Percentiles rank a stretch among this genome's conserved stretches.
Evolutionary conservation across 441 rosid species (phyloP).

Genomic region (Pelargonium fulgidum): DNA sequence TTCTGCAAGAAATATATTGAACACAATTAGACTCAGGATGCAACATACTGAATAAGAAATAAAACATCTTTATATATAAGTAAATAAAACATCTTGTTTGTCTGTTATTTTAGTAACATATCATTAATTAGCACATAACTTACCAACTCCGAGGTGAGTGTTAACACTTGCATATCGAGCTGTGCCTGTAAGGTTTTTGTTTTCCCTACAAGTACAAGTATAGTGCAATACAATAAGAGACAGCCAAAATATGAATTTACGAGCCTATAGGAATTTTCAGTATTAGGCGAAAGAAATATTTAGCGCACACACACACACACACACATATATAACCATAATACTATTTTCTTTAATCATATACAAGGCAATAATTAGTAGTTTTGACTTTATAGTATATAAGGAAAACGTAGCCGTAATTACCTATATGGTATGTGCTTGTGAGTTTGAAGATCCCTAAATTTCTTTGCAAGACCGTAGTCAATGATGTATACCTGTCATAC

Average conservation of each 20-base stretch:
- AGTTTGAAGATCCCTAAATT: constrained; percentile 95
- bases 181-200: constrained; percentile 86
- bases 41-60: too few species aligned
- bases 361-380: too few species aligned
- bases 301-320: too few species aligned
- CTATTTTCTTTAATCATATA: too few species aligned
- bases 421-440: constrained; percentile 97
- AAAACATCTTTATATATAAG: too few species aligned
- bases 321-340: too few species aligned
- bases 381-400: too few species aligned
- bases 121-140: constrained; percentile 28
- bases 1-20: constrained; percentile 38
- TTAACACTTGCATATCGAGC: constrained; percentile 95
- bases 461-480: constrained; percentile 97
- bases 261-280: too few species aligned
- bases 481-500: constrained; percentile 68
- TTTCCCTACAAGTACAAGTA: constrained; percentile 44
- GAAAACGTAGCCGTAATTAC: constrained; percentile 29
- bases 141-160: constrained; percentile 86
- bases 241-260: too few species aligned
- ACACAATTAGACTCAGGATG: background rate
- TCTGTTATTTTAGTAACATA: constrained; percentile 6
- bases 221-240: background rate
- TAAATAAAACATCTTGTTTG: too few species aligned
- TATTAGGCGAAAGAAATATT: too few species aligned